These are phyloP conservation scores for Aeminium ludgeri DNA, from an alignment of 495 filamentous ascomycete genomes.

Conservation along the genomic window DNA sequence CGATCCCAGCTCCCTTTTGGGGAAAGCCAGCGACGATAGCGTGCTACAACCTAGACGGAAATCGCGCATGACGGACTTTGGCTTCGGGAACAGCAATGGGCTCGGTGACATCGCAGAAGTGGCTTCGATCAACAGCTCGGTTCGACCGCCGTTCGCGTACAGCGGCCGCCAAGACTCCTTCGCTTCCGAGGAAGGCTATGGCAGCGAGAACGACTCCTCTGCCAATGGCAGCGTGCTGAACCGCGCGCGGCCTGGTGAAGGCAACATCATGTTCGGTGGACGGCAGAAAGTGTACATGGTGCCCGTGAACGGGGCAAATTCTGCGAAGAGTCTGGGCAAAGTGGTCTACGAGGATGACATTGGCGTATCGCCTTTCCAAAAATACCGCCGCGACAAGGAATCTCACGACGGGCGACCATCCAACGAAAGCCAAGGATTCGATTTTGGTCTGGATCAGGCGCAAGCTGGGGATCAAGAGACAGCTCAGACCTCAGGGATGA, in stretches of 20 bases:
- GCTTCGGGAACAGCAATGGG: conserved; percentile 32
- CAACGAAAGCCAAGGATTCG: conserved; percentile 25
- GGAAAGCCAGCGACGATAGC: conserved; percentile 88
- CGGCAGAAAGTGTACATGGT: conserved; percentile 94
- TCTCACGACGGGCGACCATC: conserved; percentile 21
- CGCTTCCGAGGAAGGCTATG: conserved; percentile 39
- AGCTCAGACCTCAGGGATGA: conserved; percentile 24
- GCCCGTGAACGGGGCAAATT: conserved; percentile 35
- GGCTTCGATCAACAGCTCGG: conserved; percentile 52
- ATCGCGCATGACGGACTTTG: conserved; percentile 40
- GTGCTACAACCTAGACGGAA: conserved; percentile 69
- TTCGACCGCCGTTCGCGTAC: conserved; percentile 38
- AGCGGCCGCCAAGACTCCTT: conserved; percentile 34
- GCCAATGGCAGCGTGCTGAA: conserved; percentile 60
- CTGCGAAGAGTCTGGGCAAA: conserved; percentile 36
- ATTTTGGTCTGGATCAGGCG: conserved; percentile 14
- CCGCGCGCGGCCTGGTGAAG: conserved; percentile 67
- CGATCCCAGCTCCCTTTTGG: conserved; percentile 69
- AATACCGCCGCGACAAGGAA: conserved; percentile 42
- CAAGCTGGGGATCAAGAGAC: conserved; percentile 15
- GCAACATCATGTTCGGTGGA: conserved; percentile 89
- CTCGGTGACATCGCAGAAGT: conserved; percentile 82
- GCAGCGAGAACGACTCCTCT: conserved; percentile 50
- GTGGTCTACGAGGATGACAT: conserved; percentile 77
- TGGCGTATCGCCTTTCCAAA: conserved; percentile 62